A percentile compares a stretch with the other conserved stretches of the same genome.
phyloP scores from a whole-genome alignment of 2,329 filamentous ascomycete genomes.

The Aschersonia sp. region DNA sequence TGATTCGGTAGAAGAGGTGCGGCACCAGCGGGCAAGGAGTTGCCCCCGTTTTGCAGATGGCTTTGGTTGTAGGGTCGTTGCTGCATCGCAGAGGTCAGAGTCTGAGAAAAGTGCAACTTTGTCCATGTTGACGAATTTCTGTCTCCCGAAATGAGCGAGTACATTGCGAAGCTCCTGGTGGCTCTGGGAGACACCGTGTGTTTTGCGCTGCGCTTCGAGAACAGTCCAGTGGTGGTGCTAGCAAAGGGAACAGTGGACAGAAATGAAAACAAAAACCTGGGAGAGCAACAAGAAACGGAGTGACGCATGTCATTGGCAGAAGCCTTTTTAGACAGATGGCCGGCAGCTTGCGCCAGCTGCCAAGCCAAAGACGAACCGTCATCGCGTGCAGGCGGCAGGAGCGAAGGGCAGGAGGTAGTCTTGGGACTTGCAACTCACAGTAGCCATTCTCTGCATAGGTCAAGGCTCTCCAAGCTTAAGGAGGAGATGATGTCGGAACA shows the following conservation, averaged over 20 bases:
- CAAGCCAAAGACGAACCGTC: constrained; percentile 1
- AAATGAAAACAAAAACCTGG: not conserved
- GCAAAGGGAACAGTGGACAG: not conserved
- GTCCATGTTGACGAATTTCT: not conserved
- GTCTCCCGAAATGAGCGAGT: not conserved
- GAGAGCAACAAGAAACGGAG: too few relatives aligned
- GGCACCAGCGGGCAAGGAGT: constrained; percentile 40
- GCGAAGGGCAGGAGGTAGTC: not conserved
- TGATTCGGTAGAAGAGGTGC: constrained; percentile 54
- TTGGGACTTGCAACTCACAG: constrained; percentile 19
- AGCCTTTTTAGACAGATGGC: not conserved
- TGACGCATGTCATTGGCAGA: too few relatives aligned
- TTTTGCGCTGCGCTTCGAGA: not conserved
- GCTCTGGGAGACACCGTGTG: not conserved
- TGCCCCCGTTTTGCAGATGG: constrained; percentile 51
- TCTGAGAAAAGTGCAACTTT: constrained; percentile 1
- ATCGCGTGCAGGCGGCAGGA: constrained; percentile 3
- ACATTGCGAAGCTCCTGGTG: constrained; percentile 2
- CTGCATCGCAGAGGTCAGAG: constrained; percentile 15
- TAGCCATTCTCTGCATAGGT: constrained; percentile 25
- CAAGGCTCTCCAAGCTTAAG: constrained; percentile 4
- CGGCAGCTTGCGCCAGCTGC: constrained; percentile 3
- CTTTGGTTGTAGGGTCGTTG: constrained; percentile 32
- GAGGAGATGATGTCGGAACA: not conserved
- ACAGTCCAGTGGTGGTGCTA: not conserved